phyloP scores from a whole-genome alignment of 257 asterid genomes.

The Lavandula angustifolia region DNA sequence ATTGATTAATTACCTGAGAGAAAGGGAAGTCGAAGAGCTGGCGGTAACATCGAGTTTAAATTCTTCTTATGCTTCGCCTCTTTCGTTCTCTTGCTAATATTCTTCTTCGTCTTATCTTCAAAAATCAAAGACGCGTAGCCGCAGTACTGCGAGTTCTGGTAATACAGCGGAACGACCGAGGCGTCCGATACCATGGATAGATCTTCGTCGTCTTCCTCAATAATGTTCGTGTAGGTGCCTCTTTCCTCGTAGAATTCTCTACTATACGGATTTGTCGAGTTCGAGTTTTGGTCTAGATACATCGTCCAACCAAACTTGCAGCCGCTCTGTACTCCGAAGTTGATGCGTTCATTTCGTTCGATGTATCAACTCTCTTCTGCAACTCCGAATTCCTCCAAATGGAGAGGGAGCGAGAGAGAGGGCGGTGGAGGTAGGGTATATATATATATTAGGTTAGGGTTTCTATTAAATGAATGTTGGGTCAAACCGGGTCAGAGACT shows the following conservation, averaged over 20 bases:
- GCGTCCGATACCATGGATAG: slow-evolving; percentile 96
- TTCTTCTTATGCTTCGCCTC: slow-evolving; percentile 33
- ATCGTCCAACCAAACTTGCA: slow-evolving; percentile 94
- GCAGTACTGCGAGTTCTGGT: slow-evolving; percentile 1
- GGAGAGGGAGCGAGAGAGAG: neutral
- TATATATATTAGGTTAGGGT: too few relatives aligned
- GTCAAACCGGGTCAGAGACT: too few relatives aligned
- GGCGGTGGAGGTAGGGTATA: too few relatives aligned
- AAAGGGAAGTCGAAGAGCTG: slow-evolving; percentile 61
- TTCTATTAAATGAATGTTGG: too few relatives aligned
- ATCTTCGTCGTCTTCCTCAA: slow-evolving; percentile 42
- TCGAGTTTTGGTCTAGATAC: slow-evolving; percentile 70
- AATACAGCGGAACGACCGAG: slow-evolving; percentile 79
- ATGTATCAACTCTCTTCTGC: neutral
- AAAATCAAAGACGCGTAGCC: neutral
- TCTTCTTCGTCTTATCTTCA: slow-evolving; percentile 26
- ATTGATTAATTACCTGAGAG: slow-evolving; percentile 45
- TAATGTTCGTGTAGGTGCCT: neutral
- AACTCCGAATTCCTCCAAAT: too few relatives aligned
- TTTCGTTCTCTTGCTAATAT: slow-evolving; percentile 38
- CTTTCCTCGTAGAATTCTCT: slow-evolving; percentile 9
- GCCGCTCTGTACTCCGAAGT: slow-evolving; percentile 73
- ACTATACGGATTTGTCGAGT: slow-evolving; percentile 26
- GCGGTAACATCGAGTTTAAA: slow-evolving; percentile 87
- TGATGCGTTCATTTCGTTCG: slow-evolving; percentile 39